A percentile compares a stretch with the other conserved stretches of the same genome.
These are phyloP conservation scores for Phlebiopsis flavidoalba DNA, from an alignment of 768 basidiomycete genomes.

Conservation along the genomic window DNA sequence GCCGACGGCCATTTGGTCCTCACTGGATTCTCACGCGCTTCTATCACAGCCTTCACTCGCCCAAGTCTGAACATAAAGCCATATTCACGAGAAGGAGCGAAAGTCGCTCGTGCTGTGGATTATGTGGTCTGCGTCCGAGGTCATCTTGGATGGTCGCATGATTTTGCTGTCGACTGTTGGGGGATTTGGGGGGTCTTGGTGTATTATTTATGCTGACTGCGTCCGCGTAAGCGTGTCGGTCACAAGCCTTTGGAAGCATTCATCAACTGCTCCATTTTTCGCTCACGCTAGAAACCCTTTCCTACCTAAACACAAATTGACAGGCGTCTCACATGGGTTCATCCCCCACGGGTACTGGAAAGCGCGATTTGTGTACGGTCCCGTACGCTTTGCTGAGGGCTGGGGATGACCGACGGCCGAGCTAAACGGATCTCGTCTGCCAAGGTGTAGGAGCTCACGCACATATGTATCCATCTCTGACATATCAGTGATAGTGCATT, in stretches of 20 bases:
- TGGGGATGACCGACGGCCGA: slow-evolving; percentile 18
- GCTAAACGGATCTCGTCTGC: slow-evolving; percentile 39
- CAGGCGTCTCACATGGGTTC: slow-evolving; percentile 6
- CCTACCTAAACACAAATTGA: slow-evolving; percentile 9
- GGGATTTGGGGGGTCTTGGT: slow-evolving; percentile 47
- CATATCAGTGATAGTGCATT: slow-evolving; percentile 39
- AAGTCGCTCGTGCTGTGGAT: slow-evolving; percentile 1
- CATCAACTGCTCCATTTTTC: too few relatives aligned
- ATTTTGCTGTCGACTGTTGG: slow-evolving; percentile 53
- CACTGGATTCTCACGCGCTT: slow-evolving; percentile 35
- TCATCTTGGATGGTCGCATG: slow-evolving; percentile 50
- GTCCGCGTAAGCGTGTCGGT: slow-evolving; percentile 31
- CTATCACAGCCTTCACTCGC: slow-evolving; percentile 14
- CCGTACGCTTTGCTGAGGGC: slow-evolving; percentile 24
- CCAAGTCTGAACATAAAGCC: not conserved
- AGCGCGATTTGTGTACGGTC: slow-evolving; percentile 30
- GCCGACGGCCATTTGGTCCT: slow-evolving; percentile 42
- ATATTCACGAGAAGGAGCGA: not conserved
- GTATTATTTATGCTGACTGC: slow-evolving; percentile 45
- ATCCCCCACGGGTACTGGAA: slow-evolving; percentile 25
- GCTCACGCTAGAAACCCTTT: slow-evolving; percentile 51
- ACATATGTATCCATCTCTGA: not conserved
- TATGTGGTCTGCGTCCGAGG: slow-evolving; percentile 39
- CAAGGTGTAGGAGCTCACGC: slow-evolving; percentile 32
- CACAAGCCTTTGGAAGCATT: too few relatives aligned